These are phyloP conservation scores for Cornus controversa DNA, from an alignment of 148 eudicot species.

Conservation along the genomic window DNA sequence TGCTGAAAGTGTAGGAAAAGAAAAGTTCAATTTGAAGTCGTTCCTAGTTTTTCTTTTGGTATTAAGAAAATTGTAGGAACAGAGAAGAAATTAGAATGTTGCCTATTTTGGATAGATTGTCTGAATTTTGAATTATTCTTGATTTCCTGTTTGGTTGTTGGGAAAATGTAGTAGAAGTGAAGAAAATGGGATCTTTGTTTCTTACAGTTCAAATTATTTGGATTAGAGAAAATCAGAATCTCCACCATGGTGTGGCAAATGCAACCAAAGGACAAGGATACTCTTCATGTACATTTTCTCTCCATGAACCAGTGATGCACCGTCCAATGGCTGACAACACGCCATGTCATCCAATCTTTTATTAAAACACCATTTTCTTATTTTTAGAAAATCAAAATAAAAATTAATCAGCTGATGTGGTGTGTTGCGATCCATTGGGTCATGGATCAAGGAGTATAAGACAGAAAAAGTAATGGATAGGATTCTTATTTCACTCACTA, in stretches of 20 bases:
- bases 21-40: background rate
- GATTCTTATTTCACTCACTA: background rate
- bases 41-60: background rate
- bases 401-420: no score
- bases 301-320: no score
- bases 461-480: no score
- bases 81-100: background rate
- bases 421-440: no score
- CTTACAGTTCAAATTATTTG: background rate
- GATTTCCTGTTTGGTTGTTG: background rate
- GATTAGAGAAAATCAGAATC: background rate
- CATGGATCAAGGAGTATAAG: no score
- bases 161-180: background rate
- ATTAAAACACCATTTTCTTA: no score
- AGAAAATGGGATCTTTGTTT: background rate
- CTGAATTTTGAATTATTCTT: background rate
- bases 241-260: background rate
- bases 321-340: no score
- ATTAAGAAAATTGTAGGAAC: background rate
- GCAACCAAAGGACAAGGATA: no score
- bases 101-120: background rate
- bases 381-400: no score
- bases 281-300: no score
- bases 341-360: no score
- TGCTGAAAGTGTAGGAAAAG: background rate